Percentiles rank a stretch among this genome's conserved stretches.
Conservation (phyloP, 2,329 filamentous ascomycete species). For the Aquanectria penicillioides region DNA sequence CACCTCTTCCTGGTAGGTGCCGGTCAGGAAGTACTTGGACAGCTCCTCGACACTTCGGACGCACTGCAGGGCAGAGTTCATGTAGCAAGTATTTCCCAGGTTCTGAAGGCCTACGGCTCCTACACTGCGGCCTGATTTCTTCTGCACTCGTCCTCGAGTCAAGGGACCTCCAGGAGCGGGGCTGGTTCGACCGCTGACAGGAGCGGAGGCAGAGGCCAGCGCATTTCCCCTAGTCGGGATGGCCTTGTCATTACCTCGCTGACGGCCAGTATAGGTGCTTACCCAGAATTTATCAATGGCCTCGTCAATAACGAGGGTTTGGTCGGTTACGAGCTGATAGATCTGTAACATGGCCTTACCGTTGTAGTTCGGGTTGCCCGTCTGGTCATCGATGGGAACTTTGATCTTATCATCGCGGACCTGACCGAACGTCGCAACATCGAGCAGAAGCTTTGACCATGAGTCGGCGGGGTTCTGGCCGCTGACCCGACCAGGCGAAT, state of each 20-base stretch:
- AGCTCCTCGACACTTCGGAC: constrained; percentile 93
- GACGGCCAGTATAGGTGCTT: constrained; percentile 56
- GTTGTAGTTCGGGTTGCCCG: constrained; percentile 80
- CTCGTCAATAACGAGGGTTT: constrained; percentile 87
- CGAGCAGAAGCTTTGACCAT: constrained; percentile 56
- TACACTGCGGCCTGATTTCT: constrained; percentile 73
- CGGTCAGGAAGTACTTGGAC: constrained; percentile 86
- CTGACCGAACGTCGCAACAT: constrained; percentile 63
- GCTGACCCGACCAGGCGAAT: constrained; percentile 48
- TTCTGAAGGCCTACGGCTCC: constrained; percentile 89
- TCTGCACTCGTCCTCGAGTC: constrained; percentile 77
- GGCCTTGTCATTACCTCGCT: constrained; percentile 48
- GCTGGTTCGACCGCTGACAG: constrained; percentile 73
- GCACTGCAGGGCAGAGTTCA: constrained; percentile 97
- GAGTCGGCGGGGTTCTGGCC: constrained; percentile 40
- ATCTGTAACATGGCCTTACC: constrained; percentile 73
- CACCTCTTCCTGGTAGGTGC: constrained; percentile 80
- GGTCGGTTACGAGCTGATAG: constrained; percentile 75
- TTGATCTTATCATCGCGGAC: constrained; percentile 40
- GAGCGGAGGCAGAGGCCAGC: constrained; percentile 41
- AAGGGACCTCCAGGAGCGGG: constrained; percentile 68
- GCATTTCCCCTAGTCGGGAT: constrained; percentile 45
- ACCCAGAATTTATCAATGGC: constrained; percentile 70
- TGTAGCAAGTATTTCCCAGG: constrained; percentile 97
- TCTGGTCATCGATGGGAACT: constrained; percentile 66